Evolutionary conservation across 2,329 filamentous ascomycete genomes (phyloP).

Genomic region (Diaporthe longicolla): DNA sequence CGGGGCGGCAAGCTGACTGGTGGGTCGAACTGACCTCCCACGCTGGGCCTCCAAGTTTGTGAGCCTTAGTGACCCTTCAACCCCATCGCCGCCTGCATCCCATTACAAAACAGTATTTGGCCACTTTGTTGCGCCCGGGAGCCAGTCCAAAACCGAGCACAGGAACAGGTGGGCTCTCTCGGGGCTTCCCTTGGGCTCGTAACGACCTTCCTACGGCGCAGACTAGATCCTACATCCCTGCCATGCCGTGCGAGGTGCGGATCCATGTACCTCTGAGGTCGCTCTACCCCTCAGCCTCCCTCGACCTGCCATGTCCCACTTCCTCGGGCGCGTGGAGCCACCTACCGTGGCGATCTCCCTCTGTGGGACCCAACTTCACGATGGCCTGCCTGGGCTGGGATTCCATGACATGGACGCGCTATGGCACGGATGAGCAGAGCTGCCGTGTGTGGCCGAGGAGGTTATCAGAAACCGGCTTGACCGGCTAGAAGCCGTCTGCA

Average conservation of each 20-base stretch:
- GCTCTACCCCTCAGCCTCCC: conserved; percentile 19
- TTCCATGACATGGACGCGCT: conserved; percentile 15
- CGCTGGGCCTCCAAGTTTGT: conserved; percentile 31
- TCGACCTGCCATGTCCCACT: conserved; percentile 19
- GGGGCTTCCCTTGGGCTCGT: neutral
- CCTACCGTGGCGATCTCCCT: neutral
- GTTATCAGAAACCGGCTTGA: neutral
- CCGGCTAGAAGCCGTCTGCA: conserved; percentile 12
- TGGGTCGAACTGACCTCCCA: conserved; percentile 30
- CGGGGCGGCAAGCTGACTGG: conserved; percentile 37
- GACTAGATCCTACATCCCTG: conserved; percentile 16
- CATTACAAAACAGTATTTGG: conserved; percentile 42
- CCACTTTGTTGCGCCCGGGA: neutral
- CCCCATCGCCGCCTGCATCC: conserved; percentile 38
- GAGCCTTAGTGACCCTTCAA: conserved; percentile 22
- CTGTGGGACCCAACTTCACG: conserved; percentile 23
- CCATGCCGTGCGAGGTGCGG: neutral
- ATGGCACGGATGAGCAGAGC: conserved; percentile 11
- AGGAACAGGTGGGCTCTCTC: conserved; percentile 10
- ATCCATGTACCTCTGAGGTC: conserved; percentile 17
- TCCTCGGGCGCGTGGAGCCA: conserved; percentile 2
- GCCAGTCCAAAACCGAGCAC: neutral
- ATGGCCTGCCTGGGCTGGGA: conserved; percentile 13
- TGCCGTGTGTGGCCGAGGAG: neutral
- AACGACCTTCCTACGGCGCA: neutral